Conservation (phyloP, 1,139 yeast species). For the Blastobotrys buckinghamii region DNA sequence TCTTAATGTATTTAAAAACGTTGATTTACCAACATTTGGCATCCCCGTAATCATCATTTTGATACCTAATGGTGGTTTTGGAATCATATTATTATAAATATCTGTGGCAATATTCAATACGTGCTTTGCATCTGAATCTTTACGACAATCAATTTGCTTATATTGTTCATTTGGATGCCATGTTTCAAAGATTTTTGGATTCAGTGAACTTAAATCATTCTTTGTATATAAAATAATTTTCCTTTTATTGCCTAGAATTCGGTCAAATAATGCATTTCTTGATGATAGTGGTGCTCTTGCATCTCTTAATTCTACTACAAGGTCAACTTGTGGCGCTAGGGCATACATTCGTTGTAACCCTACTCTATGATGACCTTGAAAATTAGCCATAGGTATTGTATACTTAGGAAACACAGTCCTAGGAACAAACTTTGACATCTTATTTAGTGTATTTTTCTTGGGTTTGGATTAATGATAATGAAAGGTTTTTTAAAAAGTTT, state of each 20-base stretch:
- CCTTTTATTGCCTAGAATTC: conserved; percentile 53
- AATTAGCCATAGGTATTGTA: conserved; percentile 65
- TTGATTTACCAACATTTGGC: conserved; percentile 99
- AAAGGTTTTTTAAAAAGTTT: not conserved
- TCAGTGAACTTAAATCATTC: conserved; percentile 41
- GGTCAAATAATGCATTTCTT: conserved; percentile 72
- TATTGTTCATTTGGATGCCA: conserved; percentile 57
- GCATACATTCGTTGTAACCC: conserved; percentile 68
- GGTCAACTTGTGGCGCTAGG: conserved; percentile 73
- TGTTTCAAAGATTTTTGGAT: conserved; percentile 34
- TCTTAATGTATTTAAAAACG: conserved; percentile 71
- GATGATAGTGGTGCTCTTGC: conserved; percentile 85
- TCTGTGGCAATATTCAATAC: conserved; percentile 46
- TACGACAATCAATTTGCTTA: conserved; percentile 56
- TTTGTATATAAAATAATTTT: conserved; percentile 65
- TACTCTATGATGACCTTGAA: conserved; percentile 86
- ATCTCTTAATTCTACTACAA: conserved; percentile 80
- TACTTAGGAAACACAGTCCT: conserved; percentile 49
- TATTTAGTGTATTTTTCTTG: too few species aligned
- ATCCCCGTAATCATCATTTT: conserved; percentile 78
- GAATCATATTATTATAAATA: conserved; percentile 22
- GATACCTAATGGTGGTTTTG: conserved; percentile 80
- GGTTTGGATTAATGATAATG: not conserved
- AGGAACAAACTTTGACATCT: conserved; percentile 28
- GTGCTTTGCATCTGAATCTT: conserved; percentile 44